Percentiles rank a stretch among this genome's conserved stretches.
These are phyloP conservation scores for Phascolomyces articulosus DNA, from an alignment of 371 early-diverging fungal species.

Conservation along the genomic window DNA sequence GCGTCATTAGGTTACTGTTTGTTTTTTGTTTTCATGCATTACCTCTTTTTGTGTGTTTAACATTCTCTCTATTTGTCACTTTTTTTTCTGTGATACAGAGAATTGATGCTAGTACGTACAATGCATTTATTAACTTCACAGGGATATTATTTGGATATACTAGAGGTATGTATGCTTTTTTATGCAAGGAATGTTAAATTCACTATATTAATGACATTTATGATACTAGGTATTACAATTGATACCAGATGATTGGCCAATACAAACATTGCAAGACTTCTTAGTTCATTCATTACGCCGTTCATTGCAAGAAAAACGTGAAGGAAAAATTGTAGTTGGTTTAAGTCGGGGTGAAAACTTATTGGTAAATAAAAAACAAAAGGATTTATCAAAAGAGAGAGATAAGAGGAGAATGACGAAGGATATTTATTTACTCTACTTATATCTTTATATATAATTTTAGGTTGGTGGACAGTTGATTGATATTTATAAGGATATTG, in stretches of 20 bases:
- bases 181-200: neutral
- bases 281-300: conserved; percentile 56
- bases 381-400: neutral
- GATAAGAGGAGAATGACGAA: neutral
- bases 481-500: conserved; percentile 48
- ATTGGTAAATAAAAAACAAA: conserved; percentile 39
- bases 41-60: no score
- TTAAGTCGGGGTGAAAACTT: conserved; percentile 66
- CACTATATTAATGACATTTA: no score
- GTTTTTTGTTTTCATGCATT: neutral
- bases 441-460: neutral
- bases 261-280: conserved; percentile 60
- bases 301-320: conserved; percentile 53
- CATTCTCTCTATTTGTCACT: neutral
- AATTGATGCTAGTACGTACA: conserved; percentile 47
- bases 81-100: conserved; percentile 22
- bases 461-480: conserved; percentile 49
- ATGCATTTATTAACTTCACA: conserved; percentile 65
- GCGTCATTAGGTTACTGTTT: neutral
- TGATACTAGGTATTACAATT: conserved; percentile 54
- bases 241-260: conserved; percentile 69
- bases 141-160: conserved; percentile 61
- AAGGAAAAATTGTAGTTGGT: conserved; percentile 59
- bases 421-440: neutral
- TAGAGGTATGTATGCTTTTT: conserved; percentile 39